Evolutionary conservation across 805 yeast species (phyloP).

Genomic region (Barnettozyma salicaria): DNA sequence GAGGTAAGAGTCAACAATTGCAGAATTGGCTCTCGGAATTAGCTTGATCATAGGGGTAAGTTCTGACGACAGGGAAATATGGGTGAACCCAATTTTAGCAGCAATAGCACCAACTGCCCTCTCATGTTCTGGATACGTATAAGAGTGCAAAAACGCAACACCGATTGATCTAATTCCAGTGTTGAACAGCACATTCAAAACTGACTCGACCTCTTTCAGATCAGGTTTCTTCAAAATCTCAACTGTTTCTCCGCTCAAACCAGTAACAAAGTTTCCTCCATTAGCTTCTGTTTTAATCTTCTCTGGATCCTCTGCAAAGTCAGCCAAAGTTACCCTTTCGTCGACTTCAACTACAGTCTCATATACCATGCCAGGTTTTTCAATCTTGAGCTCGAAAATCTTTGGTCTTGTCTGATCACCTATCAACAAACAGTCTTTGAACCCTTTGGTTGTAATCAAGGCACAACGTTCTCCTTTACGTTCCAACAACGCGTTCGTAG

Average conservation of each 20-base stretch:
- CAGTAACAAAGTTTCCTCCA: slow-evolving; percentile 38
- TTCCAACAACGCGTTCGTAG: slow-evolving; percentile 90
- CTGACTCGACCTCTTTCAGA: slow-evolving; percentile 33
- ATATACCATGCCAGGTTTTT: slow-evolving; percentile 66
- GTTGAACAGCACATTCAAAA: slow-evolving; percentile 40
- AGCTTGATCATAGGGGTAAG: slow-evolving; percentile 76
- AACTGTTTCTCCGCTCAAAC: slow-evolving; percentile 65
- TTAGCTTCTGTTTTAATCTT: slow-evolving; percentile 18
- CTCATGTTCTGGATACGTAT: slow-evolving; percentile 70
- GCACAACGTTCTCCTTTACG: slow-evolving; percentile 90
- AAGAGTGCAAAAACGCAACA: slow-evolving; percentile 66
- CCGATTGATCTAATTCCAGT: slow-evolving; percentile 66
- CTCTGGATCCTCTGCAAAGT: slow-evolving; percentile 69
- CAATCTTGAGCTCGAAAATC: slow-evolving; percentile 77
- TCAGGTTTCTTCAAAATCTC: slow-evolving; percentile 51
- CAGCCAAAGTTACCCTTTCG: slow-evolving; percentile 84
- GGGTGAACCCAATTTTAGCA: slow-evolving; percentile 54
- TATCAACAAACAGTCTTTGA: slow-evolving; percentile 71
- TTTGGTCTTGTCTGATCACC: slow-evolving; percentile 92
- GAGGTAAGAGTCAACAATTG: slow-evolving; percentile 76
- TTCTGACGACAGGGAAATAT: slow-evolving; percentile 62
- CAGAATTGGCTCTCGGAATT: slow-evolving; percentile 69
- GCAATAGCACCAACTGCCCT: slow-evolving; percentile 53
- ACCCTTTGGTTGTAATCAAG: slow-evolving; percentile 81
- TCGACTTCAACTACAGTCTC: slow-evolving; percentile 77